These are phyloP conservation scores for Asterionellopsis glacialis DNA, from an alignment of 108 stramenopile species.

Conservation along the genomic window DNA sequence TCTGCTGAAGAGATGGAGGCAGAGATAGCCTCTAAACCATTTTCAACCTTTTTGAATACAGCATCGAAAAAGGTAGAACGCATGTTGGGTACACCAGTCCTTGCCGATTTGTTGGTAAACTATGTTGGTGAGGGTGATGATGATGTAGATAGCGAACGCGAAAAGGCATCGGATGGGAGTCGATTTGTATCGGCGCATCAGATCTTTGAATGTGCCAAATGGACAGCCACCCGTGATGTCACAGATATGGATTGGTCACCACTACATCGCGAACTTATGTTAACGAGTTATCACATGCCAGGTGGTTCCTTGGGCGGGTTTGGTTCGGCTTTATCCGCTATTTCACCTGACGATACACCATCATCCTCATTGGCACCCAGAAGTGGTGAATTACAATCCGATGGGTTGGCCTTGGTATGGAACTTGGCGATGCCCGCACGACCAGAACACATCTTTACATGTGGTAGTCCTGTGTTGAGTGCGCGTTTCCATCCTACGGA, in stretches of 20 bases:
- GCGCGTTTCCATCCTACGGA: slow-evolving; percentile 80
- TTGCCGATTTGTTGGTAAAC: slow-evolving; percentile 64
- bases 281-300: slow-evolving; percentile 63
- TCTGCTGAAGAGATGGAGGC: slow-evolving; percentile 54
- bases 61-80: slow-evolving; percentile 84
- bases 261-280: slow-evolving; percentile 69
- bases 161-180: slow-evolving; percentile 34
- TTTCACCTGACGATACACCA: slow-evolving; percentile 60
- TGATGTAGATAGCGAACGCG: slow-evolving; percentile 12
- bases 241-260: slow-evolving; percentile 87
- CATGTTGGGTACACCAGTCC: slow-evolving; percentile 48
- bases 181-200: slow-evolving; percentile 55
- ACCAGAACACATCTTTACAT: slow-evolving; percentile 84
- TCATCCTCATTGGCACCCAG: slow-evolving; percentile 61
- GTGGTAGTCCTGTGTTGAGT: slow-evolving; percentile 72
- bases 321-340: slow-evolving; percentile 32
- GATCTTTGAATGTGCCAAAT: slow-evolving; percentile 60
- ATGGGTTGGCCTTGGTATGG: slow-evolving; percentile 78
- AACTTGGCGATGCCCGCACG: slow-evolving; percentile 78
- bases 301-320: slow-evolving; percentile 15
- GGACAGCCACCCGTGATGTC: slow-evolving; percentile 63
- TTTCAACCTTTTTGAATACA: slow-evolving; percentile 63
- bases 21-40: slow-evolving; percentile 52
- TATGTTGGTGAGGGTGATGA: slow-evolving; percentile 51
- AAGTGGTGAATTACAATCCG: slow-evolving; percentile 44